Conservation (phyloP, 1,284 basidiomycete genomes). For the Leccinum solheimii region DNA sequence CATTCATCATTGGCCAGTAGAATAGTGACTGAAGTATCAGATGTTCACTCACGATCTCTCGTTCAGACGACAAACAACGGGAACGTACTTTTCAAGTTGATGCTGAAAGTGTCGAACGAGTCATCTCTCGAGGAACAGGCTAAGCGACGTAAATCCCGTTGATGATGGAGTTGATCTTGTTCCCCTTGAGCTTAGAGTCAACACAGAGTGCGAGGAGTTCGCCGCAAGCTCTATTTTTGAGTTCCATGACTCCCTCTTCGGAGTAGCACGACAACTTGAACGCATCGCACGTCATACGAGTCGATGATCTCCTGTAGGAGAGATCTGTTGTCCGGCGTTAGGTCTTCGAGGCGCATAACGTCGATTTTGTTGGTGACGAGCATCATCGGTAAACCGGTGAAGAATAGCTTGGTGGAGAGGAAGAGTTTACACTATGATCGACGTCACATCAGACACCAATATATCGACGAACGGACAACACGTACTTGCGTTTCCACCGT, state of each 20-base stretch:
- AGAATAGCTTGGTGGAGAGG: constrained; percentile 96
- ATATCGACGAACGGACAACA: constrained; percentile 6
- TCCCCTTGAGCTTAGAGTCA: too few species aligned
- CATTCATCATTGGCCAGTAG: too few species aligned
- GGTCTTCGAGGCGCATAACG: constrained; percentile 81
- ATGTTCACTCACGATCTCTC: too few species aligned
- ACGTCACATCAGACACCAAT: constrained; percentile 1
- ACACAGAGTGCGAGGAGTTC: constrained; percentile 83
- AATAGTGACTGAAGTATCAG: too few species aligned
- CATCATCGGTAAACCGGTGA: constrained; percentile 86
- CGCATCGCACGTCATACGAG: constrained; percentile 65
- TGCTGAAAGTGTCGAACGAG: too few species aligned
- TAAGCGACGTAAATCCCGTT: too few species aligned
- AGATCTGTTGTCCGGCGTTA: constrained; percentile 69
- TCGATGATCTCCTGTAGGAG: constrained; percentile 86
- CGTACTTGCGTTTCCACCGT: constrained; percentile 71
- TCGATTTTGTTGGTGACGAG: constrained; percentile 98
- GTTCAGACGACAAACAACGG: too few species aligned
- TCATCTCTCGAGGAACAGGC: too few species aligned
- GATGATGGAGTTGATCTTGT: too few species aligned
- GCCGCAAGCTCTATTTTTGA: constrained; percentile 55
- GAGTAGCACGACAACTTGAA: constrained; percentile 79
- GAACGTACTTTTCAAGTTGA: too few species aligned
- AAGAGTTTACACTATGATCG: constrained; percentile 84
- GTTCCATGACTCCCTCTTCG: too few species aligned